A percentile compares a stretch with the other conserved stretches of the same genome.
Conservation (phyloP, 352 stramenopile genomes). For the Phytopythium cucurbitacearum region DNA sequence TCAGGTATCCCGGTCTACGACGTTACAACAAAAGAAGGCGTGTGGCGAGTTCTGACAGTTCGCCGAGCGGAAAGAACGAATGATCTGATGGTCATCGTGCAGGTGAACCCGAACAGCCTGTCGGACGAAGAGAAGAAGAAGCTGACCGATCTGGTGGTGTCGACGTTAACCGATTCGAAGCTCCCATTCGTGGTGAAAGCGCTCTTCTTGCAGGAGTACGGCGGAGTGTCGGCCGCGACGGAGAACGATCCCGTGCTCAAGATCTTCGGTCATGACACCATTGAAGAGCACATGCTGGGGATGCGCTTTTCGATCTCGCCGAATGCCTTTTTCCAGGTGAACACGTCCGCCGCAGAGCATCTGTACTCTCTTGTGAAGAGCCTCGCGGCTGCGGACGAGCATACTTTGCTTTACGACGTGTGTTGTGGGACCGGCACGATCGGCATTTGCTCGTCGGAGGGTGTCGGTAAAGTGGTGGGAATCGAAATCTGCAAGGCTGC, state of each 20-base stretch:
- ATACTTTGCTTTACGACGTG: conserved; percentile 95
- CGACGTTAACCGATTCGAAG: conserved; percentile 33
- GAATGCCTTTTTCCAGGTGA: conserved; percentile 95
- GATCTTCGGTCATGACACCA: conserved; percentile 58
- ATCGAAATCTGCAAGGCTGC: conserved; percentile 89
- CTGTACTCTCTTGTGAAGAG: conserved; percentile 96
- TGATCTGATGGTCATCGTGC: conserved; percentile 78
- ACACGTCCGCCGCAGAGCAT: conserved; percentile 92
- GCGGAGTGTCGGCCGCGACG: conserved; percentile 81
- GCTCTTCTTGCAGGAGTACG: conserved; percentile 92
- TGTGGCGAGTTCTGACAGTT: conserved; percentile 79
- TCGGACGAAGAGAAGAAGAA: conserved; percentile 25
- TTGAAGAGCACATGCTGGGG: conserved; percentile 85
- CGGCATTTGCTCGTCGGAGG: conserved; percentile 90
- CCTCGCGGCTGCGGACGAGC: conserved; percentile 57
- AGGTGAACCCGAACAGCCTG: conserved; percentile 51
- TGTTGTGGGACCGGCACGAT: conserved; percentile 99
- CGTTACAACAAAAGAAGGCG: conserved; percentile 56
- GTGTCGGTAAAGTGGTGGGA: conserved; percentile 73
- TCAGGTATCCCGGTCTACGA: conserved; percentile 67
- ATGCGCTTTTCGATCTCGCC: conserved; percentile 90
- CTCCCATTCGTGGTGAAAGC: conserved; percentile 71
- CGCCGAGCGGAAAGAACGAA: conserved; percentile 59
- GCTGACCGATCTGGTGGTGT: conserved; percentile 40
- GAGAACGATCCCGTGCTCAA: conserved; percentile 87